A percentile compares a stretch with the other conserved stretches of the same genome.
These are phyloP conservation scores for Brassica juncea DNA, from an alignment of 345 rosid genomes.

Conservation along the genomic window DNA sequence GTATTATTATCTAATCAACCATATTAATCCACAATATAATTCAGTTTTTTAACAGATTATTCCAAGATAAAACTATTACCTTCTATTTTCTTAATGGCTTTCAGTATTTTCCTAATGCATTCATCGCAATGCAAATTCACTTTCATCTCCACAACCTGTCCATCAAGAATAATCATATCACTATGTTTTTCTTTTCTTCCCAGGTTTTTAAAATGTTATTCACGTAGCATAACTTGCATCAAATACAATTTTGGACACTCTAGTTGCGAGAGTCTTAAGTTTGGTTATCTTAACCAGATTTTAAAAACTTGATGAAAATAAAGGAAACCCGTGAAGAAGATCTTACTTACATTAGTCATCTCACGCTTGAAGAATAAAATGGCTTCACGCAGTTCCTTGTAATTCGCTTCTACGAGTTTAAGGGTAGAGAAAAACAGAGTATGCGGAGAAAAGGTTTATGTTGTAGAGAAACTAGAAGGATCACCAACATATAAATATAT, in stretches of 20 bases:
- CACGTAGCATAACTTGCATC: no score
- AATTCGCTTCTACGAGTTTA: background rate
- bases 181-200: no score
- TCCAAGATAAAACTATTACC: no score
- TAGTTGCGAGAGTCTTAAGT: no score
- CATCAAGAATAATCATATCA: background rate
- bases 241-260: no score
- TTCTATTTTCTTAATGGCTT: conserved; percentile 82
- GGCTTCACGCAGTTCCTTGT: background rate
- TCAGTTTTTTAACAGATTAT: no score
- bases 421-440: background rate
- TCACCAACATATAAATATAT: conserved; percentile 22
- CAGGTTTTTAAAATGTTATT: no score
- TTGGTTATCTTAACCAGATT: no score
- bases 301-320: no score
- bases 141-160: conserved; percentile 74
- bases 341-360: conserved; percentile 27
- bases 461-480: conserved; percentile 20
- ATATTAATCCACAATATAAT: background rate
- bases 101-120: conserved; percentile 77
- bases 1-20: background rate
- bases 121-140: conserved; percentile 80
- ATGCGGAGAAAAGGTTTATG: background rate
- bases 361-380: background rate
- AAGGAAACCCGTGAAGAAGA: no score